Conservation (phyloP, 495 filamentous ascomycete genomes). For the Aspergillus heteromorphus region DNA sequence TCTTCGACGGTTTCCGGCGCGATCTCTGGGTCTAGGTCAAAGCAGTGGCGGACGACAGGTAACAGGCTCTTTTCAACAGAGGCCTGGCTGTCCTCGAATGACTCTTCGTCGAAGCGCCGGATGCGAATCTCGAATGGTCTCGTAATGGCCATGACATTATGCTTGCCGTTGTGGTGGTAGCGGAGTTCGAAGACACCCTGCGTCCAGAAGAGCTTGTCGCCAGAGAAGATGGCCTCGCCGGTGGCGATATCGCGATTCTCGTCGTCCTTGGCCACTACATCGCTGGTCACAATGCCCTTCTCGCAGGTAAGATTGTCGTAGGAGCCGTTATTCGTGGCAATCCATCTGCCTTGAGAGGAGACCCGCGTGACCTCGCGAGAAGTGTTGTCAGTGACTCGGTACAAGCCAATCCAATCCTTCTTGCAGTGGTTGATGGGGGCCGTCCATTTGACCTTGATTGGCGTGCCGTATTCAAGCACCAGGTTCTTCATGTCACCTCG, state of each 20-base stretch:
- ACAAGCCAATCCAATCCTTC: constrained; percentile 93
- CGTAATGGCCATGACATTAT: constrained; percentile 95
- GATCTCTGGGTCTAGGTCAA: constrained; percentile 87
- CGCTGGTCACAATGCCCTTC: constrained; percentile 68
- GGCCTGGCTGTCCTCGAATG: constrained; percentile 39
- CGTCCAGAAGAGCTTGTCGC: constrained; percentile 96
- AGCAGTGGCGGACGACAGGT: constrained; percentile 81
- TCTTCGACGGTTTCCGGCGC: constrained; percentile 78
- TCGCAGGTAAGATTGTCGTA: constrained; percentile 76
- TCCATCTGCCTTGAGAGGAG: constrained; percentile 84
- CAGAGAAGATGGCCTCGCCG: constrained; percentile 83
- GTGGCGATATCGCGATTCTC: constrained; percentile 33
- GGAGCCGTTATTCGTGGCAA: constrained; percentile 67
- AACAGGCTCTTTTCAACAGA: constrained; percentile 72
- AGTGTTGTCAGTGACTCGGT: constrained; percentile 88
- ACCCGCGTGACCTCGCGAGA: constrained; percentile 78
- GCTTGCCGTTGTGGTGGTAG: constrained; percentile 90
- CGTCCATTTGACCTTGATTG: constrained; percentile 87
- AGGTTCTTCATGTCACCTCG: constrained; percentile 62
- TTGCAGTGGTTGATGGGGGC: constrained; percentile 88
- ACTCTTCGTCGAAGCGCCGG: constrained; percentile 64
- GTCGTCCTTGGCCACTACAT: constrained; percentile 50
- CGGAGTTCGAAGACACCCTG: constrained; percentile 94
- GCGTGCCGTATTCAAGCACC: constrained; percentile 82
- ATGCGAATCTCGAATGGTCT: constrained; percentile 88